Evolutionary conservation across 1,139 yeast species (phyloP).

Genomic region (Saccharomyces hybrid): DNA sequence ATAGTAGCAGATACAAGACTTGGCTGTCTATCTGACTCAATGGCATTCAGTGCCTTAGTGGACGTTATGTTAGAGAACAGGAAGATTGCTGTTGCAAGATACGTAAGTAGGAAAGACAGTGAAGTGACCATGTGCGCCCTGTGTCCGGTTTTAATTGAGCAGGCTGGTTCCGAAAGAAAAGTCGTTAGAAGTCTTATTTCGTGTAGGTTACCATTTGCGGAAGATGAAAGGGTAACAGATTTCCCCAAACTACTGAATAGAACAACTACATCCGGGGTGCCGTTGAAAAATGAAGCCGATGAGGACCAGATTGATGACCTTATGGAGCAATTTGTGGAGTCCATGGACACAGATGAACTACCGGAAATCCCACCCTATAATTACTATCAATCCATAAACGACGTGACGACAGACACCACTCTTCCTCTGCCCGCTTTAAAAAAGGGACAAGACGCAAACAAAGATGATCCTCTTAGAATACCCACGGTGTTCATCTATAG

Average conservation of each 20-base stretch:
- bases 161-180: conserved; percentile 13
- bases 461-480: conserved; percentile 18
- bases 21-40: conserved; percentile 35
- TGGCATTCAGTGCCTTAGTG: conserved; percentile 48
- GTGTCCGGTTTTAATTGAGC: conserved; percentile 41
- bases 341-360: conserved; percentile 19
- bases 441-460: conserved; percentile 1
- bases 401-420: conserved; percentile 9
- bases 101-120: conserved; percentile 42
- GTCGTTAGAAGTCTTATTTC: conserved; percentile 32
- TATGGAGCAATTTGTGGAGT: conserved; percentile 24
- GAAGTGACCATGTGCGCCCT: conserved; percentile 53
- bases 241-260: conserved; percentile 46
- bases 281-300: conserved; percentile 21
- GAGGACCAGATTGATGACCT: conserved; percentile 14
- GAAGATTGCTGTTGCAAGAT: conserved; percentile 54
- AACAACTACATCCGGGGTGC: conserved; percentile 32
- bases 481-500: conserved; percentile 24
- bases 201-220: conserved; percentile 62
- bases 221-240: conserved; percentile 61
- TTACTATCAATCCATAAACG: conserved; percentile 13
- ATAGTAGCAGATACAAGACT: conserved; percentile 41
- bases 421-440: conserved; percentile 18
- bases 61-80: conserved; percentile 45
- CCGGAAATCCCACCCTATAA: conserved; percentile 6